phyloP scores from a whole-genome alignment of 495 filamentous ascomycete species.

The Elaphomyces granulatus region DNA sequence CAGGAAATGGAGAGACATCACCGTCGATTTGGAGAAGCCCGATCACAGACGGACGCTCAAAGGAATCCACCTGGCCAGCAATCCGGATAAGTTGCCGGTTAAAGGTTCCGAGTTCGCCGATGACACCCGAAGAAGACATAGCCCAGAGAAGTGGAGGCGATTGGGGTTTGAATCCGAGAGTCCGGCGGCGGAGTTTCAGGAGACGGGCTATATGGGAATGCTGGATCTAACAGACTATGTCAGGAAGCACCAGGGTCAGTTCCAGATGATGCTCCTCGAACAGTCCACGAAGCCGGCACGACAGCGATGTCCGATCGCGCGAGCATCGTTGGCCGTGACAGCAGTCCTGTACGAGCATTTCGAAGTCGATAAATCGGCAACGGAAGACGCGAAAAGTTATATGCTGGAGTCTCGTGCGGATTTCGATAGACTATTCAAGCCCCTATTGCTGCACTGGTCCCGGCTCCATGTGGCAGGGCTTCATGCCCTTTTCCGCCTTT shows the following conservation, averaged over 20 bases:
- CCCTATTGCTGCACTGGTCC: conserved; percentile 86
- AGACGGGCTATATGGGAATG: conserved; percentile 82
- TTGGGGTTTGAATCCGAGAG: conserved; percentile 86
- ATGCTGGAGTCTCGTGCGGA: conserved; percentile 62
- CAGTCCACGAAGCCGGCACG: conserved; percentile 59
- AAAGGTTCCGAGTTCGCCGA: conserved; percentile 18
- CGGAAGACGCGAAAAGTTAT: conserved; percentile 68
- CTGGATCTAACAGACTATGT: conserved; percentile 96
- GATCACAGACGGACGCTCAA: conserved; percentile 84
- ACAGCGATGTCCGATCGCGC: conserved; percentile 76
- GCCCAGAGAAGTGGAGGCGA: conserved; percentile 87
- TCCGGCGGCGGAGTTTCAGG: conserved; percentile 71
- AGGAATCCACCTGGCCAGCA: conserved; percentile 69
- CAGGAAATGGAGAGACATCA: conserved; percentile 78
- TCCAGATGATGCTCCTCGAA: conserved; percentile 82
- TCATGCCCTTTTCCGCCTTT: conserved; percentile 82
- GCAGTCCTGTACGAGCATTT: conserved; percentile 89
- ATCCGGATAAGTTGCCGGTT: conserved; percentile 39
- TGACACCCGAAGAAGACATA: conserved; percentile 50
- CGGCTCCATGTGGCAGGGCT: conserved; percentile 80
- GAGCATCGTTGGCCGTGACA: conserved; percentile 77
- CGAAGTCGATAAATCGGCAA: conserved; percentile 74
- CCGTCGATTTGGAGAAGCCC: conserved; percentile 67
- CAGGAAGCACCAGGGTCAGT: conserved; percentile 75
- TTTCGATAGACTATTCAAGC: conserved; percentile 77